phyloP scores from a whole-genome alignment of 140 eudicot species.

The Ambrosia hybrid region DNA sequence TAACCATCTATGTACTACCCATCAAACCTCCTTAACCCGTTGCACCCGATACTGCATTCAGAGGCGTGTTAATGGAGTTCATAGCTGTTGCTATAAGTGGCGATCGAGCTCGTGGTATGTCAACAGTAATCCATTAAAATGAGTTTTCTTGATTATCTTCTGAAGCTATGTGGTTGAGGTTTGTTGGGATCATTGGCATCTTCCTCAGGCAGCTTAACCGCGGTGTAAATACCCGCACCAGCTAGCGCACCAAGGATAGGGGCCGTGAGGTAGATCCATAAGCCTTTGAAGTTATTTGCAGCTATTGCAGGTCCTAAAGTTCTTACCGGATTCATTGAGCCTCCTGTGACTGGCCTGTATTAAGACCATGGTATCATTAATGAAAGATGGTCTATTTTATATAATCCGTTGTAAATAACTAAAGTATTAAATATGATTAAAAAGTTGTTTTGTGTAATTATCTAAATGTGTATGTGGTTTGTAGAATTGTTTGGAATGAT shows the following conservation, averaged over 20 bases:
- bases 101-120: background rate
- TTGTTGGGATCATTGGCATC: conserved; percentile 37
- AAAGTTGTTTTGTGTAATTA: no score
- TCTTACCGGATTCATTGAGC: conserved; percentile 93
- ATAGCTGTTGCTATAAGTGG: background rate
- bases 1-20: conserved; percentile 18
- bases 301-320: conserved; percentile 94
- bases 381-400: no score
- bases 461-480: no score
- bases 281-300: conserved; percentile 76
- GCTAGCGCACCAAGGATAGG: conserved; percentile 86
- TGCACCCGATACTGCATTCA: background rate
- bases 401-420: no score
- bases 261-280: conserved; percentile 94
- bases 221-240: conserved; percentile 86
- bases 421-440: no score
- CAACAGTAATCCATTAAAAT: background rate
- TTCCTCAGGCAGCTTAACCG: conserved; percentile 77
- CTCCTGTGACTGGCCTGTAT: conserved; percentile 73
- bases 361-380: no score
- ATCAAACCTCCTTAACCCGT: conserved; percentile 16
- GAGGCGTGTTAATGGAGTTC: background rate
- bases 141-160: conserved; percentile 42
- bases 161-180: conserved; percentile 60
- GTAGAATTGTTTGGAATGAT: no score